A percentile compares a stretch with the other conserved stretches of the same genome.
phyloP scores from a whole-genome alignment of 805 yeast genomes.

The Wickerhamomyces hampshirensis region DNA sequence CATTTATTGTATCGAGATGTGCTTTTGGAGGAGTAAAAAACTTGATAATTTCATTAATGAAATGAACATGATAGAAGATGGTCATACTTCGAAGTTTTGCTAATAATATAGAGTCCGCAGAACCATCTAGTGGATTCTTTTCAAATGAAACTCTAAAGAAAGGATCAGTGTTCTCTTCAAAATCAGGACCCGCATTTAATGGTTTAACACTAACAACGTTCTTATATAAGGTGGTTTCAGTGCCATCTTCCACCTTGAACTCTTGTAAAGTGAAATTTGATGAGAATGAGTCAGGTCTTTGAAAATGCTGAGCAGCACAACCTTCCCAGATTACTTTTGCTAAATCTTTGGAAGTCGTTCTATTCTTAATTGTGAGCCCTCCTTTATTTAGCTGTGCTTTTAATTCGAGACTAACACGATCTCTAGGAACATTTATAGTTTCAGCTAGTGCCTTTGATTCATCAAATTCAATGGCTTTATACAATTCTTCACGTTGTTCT shows the following conservation, averaged over 20 bases:
- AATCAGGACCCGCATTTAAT: slow-evolving; percentile 36
- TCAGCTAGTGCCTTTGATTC: slow-evolving; percentile 50
- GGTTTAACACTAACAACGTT: slow-evolving; percentile 84
- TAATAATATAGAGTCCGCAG: slow-evolving; percentile 74
- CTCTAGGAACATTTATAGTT: slow-evolving; percentile 65
- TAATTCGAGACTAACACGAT: slow-evolving; percentile 62
- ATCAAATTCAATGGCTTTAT: slow-evolving; percentile 90
- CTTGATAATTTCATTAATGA: slow-evolving; percentile 65
- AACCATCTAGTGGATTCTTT: slow-evolving; percentile 75
- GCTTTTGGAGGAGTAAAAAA: slow-evolving; percentile 87
- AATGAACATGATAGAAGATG: slow-evolving; percentile 80
- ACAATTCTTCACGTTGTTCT: slow-evolving; percentile 83
- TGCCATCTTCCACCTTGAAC: slow-evolving; percentile 83
- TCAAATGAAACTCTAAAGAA: slow-evolving; percentile 83
- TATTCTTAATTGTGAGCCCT: slow-evolving; percentile 54
- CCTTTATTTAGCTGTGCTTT: slow-evolving; percentile 71
- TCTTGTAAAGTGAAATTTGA: slow-evolving; percentile 73
- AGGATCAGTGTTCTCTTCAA: slow-evolving; percentile 40
- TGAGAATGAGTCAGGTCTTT: slow-evolving; percentile 74
- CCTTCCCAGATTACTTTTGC: slow-evolving; percentile 84
- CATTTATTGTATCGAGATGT: slow-evolving; percentile 84
- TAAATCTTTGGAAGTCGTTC: slow-evolving; percentile 36
- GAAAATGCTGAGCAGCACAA: slow-evolving; percentile 65
- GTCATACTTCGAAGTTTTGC: slow-evolving; percentile 84
- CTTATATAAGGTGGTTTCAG: slow-evolving; percentile 72